Evolutionary conservation across 2,329 filamentous ascomycete species (phyloP).

Genomic region (Colletotrichum kahawae): DNA sequence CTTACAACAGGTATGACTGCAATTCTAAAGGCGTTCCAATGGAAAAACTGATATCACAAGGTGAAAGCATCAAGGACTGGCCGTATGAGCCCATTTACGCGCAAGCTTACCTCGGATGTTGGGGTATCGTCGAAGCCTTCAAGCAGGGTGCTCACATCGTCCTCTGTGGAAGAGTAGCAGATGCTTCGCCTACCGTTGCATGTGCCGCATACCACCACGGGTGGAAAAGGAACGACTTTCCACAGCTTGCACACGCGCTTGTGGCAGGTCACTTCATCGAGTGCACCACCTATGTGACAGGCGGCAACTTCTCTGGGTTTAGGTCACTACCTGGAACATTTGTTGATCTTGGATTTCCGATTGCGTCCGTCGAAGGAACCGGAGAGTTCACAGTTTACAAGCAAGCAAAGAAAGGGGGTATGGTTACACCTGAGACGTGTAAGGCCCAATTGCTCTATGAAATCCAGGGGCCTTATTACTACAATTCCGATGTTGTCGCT

Average conservation of each 20-base stretch:
- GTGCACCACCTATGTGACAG: constrained; percentile 56
- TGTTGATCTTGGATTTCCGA: constrained; percentile 49
- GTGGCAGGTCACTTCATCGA: constrained; percentile 56
- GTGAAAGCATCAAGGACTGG: constrained; percentile 15
- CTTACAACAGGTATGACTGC: not conserved
- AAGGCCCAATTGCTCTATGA: constrained; percentile 49
- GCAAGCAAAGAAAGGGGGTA: constrained; percentile 34
- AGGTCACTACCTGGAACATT: constrained; percentile 40
- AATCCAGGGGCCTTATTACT: constrained; percentile 47
- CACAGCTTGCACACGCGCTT: constrained; percentile 49
- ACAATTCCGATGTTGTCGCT: constrained; percentile 49
- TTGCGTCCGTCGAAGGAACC: constrained; percentile 50
- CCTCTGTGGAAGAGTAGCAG: constrained; percentile 47
- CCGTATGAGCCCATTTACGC: constrained; percentile 26
- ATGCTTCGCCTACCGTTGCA: constrained; percentile 53
- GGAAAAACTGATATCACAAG: not conserved
- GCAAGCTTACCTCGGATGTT: constrained; percentile 57
- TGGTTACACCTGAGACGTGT: constrained; percentile 31
- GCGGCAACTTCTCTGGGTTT: constrained; percentile 56
- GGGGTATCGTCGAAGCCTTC: constrained; percentile 47
- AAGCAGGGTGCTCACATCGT: constrained; percentile 46
- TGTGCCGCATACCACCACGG: constrained; percentile 57
- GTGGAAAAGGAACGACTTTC: constrained; percentile 48
- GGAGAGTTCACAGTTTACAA: constrained; percentile 54
- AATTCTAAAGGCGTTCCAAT: too few species aligned